Evolutionary conservation across 1,139 yeast species (phyloP).

Genomic region (Pneumocystis wakefieldiae): DNA sequence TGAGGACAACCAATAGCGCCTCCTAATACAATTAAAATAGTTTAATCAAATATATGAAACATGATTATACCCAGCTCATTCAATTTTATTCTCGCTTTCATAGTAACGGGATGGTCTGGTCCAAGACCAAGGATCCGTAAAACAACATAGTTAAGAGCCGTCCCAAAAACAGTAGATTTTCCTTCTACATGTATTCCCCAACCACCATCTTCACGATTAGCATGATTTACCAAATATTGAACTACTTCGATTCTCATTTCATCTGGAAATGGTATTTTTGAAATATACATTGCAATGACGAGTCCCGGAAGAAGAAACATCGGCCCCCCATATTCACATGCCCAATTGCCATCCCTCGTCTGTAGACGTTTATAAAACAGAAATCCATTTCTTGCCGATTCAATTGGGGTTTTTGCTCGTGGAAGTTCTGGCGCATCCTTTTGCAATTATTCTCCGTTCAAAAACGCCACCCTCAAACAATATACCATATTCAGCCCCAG

Average conservation of each 20-base stretch:
- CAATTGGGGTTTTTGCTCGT: conserved; percentile 31
- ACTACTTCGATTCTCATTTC: conserved; percentile 55
- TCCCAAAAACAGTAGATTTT: conserved; percentile 90
- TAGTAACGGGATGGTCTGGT: conserved; percentile 60
- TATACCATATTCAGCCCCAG: conserved; percentile 16
- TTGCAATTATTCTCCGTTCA: background rate
- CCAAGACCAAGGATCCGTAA: conserved; percentile 65
- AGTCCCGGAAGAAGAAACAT: conserved; percentile 93
- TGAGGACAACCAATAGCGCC: conserved; percentile 88
- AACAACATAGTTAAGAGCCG: conserved; percentile 68
- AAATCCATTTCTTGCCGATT: conserved; percentile 64
- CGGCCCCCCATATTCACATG: conserved; percentile 91
- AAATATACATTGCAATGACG: conserved; percentile 57
- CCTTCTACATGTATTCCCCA: conserved; percentile 94
- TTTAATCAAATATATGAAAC: background rate
- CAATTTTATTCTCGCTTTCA: conserved; percentile 61
- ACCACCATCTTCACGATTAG: conserved; percentile 99
- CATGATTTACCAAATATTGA: conserved; percentile 69
- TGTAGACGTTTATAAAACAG: conserved; percentile 53
- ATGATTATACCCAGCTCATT: conserved; percentile 29
- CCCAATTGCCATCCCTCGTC: conserved; percentile 62
- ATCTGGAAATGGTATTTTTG: conserved; percentile 53
- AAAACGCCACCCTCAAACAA: conserved; percentile 17
- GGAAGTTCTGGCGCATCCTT: conserved; percentile 13
- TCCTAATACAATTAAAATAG: conserved; percentile 29